Evolutionary conservation across 768 basidiomycete species (phyloP).

Genomic region (Russula foetens): DNA sequence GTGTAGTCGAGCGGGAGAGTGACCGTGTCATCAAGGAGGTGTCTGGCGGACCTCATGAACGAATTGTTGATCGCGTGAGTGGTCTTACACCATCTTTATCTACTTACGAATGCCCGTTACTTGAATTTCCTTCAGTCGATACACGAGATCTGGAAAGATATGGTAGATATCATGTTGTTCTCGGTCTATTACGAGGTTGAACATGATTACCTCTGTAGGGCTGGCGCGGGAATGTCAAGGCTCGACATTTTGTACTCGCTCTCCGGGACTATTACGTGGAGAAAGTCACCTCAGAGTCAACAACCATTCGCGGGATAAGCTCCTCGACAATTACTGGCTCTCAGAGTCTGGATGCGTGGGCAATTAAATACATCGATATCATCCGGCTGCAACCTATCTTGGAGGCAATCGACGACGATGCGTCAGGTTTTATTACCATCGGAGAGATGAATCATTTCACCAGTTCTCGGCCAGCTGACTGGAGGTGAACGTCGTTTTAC

Average conservation of each 20-base stretch:
- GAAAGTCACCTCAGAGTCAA: constrained; percentile 2
- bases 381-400: constrained; percentile 22
- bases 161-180: constrained; percentile 14
- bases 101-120: neutral
- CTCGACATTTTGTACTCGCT: constrained; percentile 21
- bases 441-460: neutral
- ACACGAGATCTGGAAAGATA: constrained; percentile 21
- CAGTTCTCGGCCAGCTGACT: constrained; percentile 19
- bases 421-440: constrained; percentile 28
- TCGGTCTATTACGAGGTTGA: too few species aligned
- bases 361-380: constrained; percentile 22
- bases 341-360: constrained; percentile 24
- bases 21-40: constrained; percentile 17
- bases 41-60: constrained; percentile 22
- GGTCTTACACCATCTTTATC: neutral
- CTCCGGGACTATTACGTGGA: constrained; percentile 29
- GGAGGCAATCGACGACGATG: constrained; percentile 30
- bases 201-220: neutral
- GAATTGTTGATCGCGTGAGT: constrained; percentile 19
- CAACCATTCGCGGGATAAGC: neutral
- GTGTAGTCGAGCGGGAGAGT: constrained; percentile 18
- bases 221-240: constrained; percentile 18
- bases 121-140: neutral
- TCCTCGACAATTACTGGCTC: neutral
- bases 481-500: constrained; percentile 20